Evolutionary conservation across 164 flowering plant genomes (phyloP).

Genomic region (Macadamia integrifolia): DNA sequence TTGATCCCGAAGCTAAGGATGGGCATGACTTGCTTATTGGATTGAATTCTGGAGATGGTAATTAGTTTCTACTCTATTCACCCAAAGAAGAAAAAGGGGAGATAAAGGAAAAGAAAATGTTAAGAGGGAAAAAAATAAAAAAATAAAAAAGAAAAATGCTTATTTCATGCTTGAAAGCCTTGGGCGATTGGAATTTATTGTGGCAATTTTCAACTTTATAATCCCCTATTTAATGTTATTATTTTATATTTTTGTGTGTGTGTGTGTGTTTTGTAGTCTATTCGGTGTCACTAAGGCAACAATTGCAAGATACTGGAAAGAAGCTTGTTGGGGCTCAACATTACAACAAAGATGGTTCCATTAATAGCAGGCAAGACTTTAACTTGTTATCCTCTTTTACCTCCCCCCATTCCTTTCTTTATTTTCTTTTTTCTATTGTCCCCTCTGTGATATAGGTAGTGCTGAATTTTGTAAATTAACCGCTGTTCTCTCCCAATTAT

Average conservation of each 20-base stretch:
- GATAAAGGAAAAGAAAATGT: no score
- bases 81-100: background rate
- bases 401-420: no score
- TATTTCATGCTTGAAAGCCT: background rate
- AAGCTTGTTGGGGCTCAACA: slow-evolving; percentile 95
- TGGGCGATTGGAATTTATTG: background rate
- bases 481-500: no score
- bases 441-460: background rate
- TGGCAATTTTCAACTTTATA: slow-evolving; percentile 1
- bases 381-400: background rate
- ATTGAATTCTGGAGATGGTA: slow-evolving; percentile 92
- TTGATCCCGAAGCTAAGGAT: slow-evolving; percentile 85
- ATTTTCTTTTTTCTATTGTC: background rate
- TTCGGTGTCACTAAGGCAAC: slow-evolving; percentile 86
- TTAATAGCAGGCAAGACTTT: slow-evolving; percentile 57
- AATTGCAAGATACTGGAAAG: slow-evolving; percentile 89
- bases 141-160: no score
- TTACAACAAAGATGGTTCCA: slow-evolving; percentile 87
- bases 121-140: no score
- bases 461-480: background rate
- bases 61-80: slow-evolving; percentile 1
- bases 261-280: slow-evolving; percentile 44
- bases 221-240: slow-evolving; percentile 3
- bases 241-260: background rate
- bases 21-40: slow-evolving; percentile 97